Percentiles rank a stretch among this genome's conserved stretches.
These are phyloP conservation scores for Microglena sp. DNA, from an alignment of 139 green algal genomes.

Conservation along the genomic window DNA sequence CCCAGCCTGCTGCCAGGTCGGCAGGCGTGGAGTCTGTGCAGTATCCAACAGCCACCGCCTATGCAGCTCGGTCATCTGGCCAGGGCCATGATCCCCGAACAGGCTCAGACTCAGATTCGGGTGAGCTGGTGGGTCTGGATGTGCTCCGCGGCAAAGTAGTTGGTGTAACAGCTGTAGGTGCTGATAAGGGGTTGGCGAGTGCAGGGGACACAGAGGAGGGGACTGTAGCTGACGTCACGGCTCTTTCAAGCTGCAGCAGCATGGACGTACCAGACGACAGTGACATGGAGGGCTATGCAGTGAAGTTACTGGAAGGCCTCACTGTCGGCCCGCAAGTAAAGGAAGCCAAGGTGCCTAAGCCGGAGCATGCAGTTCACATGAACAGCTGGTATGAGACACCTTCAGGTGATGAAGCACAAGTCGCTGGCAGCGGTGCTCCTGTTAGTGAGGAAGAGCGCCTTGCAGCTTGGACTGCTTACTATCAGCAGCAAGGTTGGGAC, in stretches of 20 bases:
- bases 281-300: slow-evolving; percentile 16
- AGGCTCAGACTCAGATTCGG: background rate
- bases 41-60: background rate
- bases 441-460: too few species aligned
- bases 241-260: too few species aligned
- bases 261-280: slow-evolving; percentile 5
- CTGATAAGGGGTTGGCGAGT: background rate
- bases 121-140: background rate
- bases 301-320: slow-evolving; percentile 4
- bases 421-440: too few species aligned
- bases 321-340: background rate
- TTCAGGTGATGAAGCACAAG: background rate
- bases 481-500: background rate
- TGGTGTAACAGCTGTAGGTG: background rate
- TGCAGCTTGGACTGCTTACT: background rate
- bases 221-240: background rate
- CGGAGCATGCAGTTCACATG: background rate
- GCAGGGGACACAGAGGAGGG: background rate
- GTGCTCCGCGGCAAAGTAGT: background rate
- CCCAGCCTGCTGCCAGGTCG: too few species aligned
- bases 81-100: background rate
- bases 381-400: background rate
- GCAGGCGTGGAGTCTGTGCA: too few species aligned
- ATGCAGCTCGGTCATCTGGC: background rate
- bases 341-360: background rate